phyloP scores from a whole-genome alignment of 1,139 yeast species.

The Magnusiomyces tetraspermus region DNA sequence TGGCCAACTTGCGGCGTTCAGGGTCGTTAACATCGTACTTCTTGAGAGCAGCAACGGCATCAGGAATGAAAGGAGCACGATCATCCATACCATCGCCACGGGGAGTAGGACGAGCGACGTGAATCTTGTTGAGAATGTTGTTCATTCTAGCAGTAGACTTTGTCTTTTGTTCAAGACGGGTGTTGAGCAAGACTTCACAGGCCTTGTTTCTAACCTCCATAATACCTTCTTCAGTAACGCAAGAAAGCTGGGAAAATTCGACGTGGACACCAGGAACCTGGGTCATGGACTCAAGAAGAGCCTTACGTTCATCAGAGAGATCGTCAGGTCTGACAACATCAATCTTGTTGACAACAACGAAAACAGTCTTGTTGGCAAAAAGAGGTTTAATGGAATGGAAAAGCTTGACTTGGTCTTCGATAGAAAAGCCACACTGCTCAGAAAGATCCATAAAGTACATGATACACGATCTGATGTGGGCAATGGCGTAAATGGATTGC shows the following conservation, averaged over 20 bases:
- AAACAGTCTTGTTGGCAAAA: slow-evolving; percentile 91
- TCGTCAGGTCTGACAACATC: slow-evolving; percentile 84
- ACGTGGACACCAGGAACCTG: slow-evolving; percentile 53
- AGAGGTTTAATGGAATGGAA: slow-evolving; percentile 95
- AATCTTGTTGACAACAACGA: slow-evolving; percentile 91
- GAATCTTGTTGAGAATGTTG: slow-evolving; percentile 87
- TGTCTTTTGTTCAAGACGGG: slow-evolving; percentile 93
- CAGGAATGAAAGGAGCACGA: slow-evolving; percentile 78
- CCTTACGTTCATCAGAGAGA: slow-evolving; percentile 66
- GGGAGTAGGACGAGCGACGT: slow-evolving; percentile 80
- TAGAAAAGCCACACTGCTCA: slow-evolving; percentile 97
- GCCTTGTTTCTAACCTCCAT: slow-evolving; percentile 96
- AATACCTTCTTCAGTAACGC: slow-evolving; percentile 89
- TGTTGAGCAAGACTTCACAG: slow-evolving; percentile 88
- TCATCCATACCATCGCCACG: slow-evolving; percentile 59
- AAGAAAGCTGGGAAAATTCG: slow-evolving; percentile 86
- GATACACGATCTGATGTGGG: slow-evolving; percentile 93
- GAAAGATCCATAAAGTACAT: slow-evolving; percentile 96
- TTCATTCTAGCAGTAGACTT: slow-evolving; percentile 86
- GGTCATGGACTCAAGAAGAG: slow-evolving; percentile 48
- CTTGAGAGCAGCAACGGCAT: slow-evolving; percentile 46
- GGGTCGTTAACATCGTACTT: slow-evolving; percentile 78
- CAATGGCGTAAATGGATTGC: slow-evolving; percentile 98
- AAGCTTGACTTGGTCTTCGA: slow-evolving; percentile 93
- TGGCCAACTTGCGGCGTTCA: slow-evolving; percentile 67